Evolutionary conservation across 208 protist genomes (phyloP).

Genomic region (Leishmania tarentolae): DNA sequence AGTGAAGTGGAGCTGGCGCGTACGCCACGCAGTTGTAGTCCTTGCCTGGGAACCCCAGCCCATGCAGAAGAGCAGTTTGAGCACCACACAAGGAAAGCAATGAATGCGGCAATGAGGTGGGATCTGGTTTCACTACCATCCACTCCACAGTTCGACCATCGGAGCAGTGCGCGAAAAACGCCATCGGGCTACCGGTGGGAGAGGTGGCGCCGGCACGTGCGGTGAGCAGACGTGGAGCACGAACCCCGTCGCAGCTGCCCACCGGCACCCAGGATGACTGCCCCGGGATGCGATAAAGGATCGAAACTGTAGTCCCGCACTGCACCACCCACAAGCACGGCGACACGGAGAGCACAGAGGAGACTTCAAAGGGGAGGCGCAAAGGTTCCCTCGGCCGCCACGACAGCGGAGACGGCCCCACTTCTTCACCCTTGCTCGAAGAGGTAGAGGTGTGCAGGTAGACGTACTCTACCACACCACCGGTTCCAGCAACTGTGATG

Average conservation of each 20-base stretch:
- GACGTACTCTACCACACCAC: constrained; percentile 22
- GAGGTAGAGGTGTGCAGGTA: background rate
- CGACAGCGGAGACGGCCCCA: background rate
- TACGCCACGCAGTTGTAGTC: constrained; percentile 69
- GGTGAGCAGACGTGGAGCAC: constrained; percentile 61
- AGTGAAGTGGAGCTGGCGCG: constrained; percentile 29
- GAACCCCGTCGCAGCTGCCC: constrained; percentile 43
- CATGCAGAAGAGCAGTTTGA: constrained; percentile 35
- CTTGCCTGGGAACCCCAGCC: constrained; percentile 47
- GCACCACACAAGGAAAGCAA: background rate
- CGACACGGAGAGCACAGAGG: constrained; percentile 42
- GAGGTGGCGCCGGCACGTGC: constrained; percentile 4
- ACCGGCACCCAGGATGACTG: constrained; percentile 42
- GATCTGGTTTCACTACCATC: background rate
- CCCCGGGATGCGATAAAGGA: constrained; percentile 31
- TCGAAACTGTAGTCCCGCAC: constrained; percentile 52
- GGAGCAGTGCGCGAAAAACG: constrained; percentile 67
- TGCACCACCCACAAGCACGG: constrained; percentile 37
- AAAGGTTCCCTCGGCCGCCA: constrained; percentile 26
- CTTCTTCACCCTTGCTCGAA: background rate
- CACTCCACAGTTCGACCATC: constrained; percentile 39
- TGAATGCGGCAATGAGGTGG: background rate
- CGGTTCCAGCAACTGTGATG: constrained; percentile 22
- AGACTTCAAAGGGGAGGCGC: constrained; percentile 54
- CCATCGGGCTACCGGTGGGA: background rate